These are phyloP conservation scores for Tulasnella sp. DNA, from an alignment of 768 basidiomycete genomes.

Conservation along the genomic window DNA sequence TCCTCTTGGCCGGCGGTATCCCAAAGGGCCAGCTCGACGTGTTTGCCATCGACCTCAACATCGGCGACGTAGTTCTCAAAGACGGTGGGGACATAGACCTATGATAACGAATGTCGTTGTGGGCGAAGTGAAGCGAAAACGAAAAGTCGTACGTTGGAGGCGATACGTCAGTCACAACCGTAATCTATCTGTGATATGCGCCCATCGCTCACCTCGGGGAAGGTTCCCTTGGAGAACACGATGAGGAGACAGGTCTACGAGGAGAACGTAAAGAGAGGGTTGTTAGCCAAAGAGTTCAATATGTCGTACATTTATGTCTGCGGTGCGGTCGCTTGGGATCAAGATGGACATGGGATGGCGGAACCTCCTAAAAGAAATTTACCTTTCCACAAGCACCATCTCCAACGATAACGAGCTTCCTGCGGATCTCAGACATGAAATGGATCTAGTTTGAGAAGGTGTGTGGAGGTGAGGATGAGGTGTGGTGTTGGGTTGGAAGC, in stretches of 20 bases:
- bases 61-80: slow-evolving; percentile 99
- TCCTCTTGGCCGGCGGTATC: slow-evolving; percentile 99
- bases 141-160: background rate
- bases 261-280: slow-evolving; percentile 19
- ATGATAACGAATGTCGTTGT: background rate
- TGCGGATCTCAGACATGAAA: slow-evolving; percentile 89
- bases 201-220: slow-evolving; percentile 63
- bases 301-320: slow-evolving; percentile 3
- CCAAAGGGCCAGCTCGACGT: slow-evolving; percentile 97
- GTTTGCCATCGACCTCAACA: slow-evolving; percentile 96
- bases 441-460: background rate
- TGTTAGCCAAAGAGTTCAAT: slow-evolving; percentile 13
- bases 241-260: slow-evolving; percentile 82
- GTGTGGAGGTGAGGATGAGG: background rate
- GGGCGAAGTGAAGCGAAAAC: background rate
- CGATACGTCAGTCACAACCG: too few species aligned
- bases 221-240: slow-evolving; percentile 92
- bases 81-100: slow-evolving; percentile 99
- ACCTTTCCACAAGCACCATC: slow-evolving; percentile 93
- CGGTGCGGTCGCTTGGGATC: slow-evolving; percentile 28
- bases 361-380: background rate
- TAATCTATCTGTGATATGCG: too few species aligned
- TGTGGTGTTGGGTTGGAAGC: too few species aligned
- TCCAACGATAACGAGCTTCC: slow-evolving; percentile 98
- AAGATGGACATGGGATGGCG: background rate